A percentile compares a stretch with the other conserved stretches of the same genome.
phyloP scores from a whole-genome alignment of 257 asterid genomes.

The Ehretia macrophylla region DNA sequence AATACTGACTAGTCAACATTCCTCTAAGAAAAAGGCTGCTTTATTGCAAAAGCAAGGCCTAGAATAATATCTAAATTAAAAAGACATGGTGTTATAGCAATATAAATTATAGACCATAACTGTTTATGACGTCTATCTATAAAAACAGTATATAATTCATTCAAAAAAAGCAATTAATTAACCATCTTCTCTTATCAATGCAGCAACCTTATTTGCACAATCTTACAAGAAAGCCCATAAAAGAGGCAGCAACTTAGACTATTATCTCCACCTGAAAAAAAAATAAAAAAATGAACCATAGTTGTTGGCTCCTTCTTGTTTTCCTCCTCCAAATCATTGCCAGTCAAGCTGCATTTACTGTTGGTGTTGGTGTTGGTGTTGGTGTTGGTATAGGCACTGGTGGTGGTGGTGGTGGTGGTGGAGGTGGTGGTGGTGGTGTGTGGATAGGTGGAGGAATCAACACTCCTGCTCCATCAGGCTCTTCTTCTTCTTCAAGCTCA shows the following conservation, averaged over 20 bases:
- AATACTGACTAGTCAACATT: neutral
- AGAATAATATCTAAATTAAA: neutral
- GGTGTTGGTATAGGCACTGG: conserved; percentile 5
- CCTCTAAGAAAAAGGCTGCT: neutral
- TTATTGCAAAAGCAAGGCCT: neutral
- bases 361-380: conserved; percentile 34
- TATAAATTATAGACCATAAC: neutral
- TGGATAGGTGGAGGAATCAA: conserved; percentile 30
- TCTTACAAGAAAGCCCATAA: conserved; percentile 28
- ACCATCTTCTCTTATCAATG: conserved; percentile 38
- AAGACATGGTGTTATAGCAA: neutral
- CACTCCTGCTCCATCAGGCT: conserved; percentile 23
- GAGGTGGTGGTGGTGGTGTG: conserved; percentile 32
- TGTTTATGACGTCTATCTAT: neutral
- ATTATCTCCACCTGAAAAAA: conserved; percentile 3
- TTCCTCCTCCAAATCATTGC: conserved; percentile 30
- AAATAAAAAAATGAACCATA: conserved; percentile 27
- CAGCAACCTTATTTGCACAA: conserved; percentile 43
- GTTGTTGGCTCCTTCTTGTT: conserved; percentile 11
- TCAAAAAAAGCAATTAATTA: neutral
- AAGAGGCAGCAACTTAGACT: conserved; percentile 9
- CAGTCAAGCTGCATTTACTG: conserved; percentile 25
- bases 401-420: conserved; percentile 6
- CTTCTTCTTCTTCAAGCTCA: conserved; percentile 18
- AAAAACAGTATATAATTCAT: conserved; percentile 7